Evolutionary conservation across 1,284 basidiomycete species (phyloP), one percentile per base, ranked within the genome.

Genomic region (Marasmius oreades): DNA sequence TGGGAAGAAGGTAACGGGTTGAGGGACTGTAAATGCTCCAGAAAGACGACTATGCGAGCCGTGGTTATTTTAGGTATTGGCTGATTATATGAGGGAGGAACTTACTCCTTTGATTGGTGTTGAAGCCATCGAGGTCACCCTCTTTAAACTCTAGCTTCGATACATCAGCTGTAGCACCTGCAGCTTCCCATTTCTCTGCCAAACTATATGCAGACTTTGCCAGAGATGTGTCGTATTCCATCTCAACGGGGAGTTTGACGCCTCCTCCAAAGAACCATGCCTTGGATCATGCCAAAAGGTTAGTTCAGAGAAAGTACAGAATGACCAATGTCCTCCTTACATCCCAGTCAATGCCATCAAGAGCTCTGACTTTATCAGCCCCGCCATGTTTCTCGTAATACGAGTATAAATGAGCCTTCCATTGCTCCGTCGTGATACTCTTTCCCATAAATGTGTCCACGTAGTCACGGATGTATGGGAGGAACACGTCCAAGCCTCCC

Each of bases 221-320:
- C 18, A 98, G 78, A 0, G 88, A 83, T 31, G 81, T 80, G 66
- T 98, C 94, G 64, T 96, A 98, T 63, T 88, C 77, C 73, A 94
- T 81, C 66, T 90, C 75, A 1, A 88, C 91, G 0, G 93, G 93
- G 16, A 97, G 80, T 59, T 86, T 77, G 7, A 79, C 61, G 0
- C 94, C 93, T 68, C 90, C 87, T 42, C 95, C 95, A 64, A 90
- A 83, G 45, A 97, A 75, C 95, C 95, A 98, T 43, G 81, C 86
- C 82, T 93, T 64, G n/a, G 5, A 31, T 14, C 10, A 45, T 24
- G 7, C 16, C 57, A 50, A 52, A 55, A 26, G n/a, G 36, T 33
- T 16, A 26, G 36, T 34, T 53, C 31, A 50, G 48, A 50, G n/a
- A 23, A 44, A 28, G 43, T 45, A 20, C 10, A 20, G 50, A 46